Evolutionary conservation across 2,329 filamentous ascomycete species (phyloP), one percentile per base, ranked within the genome.

Genomic region (Diaporthe vexans): DNA sequence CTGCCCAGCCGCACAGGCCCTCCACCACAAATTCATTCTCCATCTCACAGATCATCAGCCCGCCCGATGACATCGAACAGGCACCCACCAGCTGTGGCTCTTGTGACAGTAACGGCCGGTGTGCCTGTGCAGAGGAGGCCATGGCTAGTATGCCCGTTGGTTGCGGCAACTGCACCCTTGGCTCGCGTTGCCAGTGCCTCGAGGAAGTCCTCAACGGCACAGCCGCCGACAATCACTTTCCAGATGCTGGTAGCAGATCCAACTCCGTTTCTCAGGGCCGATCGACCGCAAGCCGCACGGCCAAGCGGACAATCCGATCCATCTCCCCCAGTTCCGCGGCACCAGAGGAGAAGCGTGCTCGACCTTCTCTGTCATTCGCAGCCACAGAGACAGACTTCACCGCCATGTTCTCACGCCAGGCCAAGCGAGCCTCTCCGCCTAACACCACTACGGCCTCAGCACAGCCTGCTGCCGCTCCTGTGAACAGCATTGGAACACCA

Each of bases 341-440:
- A 0, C 85, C 86, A 0, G 82, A 84, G 2, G 89, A 90, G 76
- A 94, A 93, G 81, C 88, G 90, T 46, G 86, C 86, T 56, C 88
- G 88, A 26, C 82, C 87, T 4, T 76, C 72, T 33, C 54, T 54
- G 86, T 89, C 72, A 81, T 83, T 19, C 82, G 85, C 71, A 4
- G 74, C 74, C n/a, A 88, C 91, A 76, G 94, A 95, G 83, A 92
- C 92, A 59, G 93, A 95, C 81, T 95, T 95, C 78, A 95, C 94
- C 8, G 83, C 88, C 76, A 88, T 91, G 77, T 93, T 93, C 80
- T 85, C 89, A 72, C 85, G 86, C 80, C 85, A 86, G 77, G 81
- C 61, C 85, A 68, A 78, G 81, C 77, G 69, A 76, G 46, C 21
- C 24, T n/a, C 56, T 26, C 77, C 59, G 79, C 75, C 76, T n/a